Percentiles rank a stretch among this genome's conserved stretches.
Conservation (phyloP, 148 eudicot species). For the Rhododendron simsii region DNA sequence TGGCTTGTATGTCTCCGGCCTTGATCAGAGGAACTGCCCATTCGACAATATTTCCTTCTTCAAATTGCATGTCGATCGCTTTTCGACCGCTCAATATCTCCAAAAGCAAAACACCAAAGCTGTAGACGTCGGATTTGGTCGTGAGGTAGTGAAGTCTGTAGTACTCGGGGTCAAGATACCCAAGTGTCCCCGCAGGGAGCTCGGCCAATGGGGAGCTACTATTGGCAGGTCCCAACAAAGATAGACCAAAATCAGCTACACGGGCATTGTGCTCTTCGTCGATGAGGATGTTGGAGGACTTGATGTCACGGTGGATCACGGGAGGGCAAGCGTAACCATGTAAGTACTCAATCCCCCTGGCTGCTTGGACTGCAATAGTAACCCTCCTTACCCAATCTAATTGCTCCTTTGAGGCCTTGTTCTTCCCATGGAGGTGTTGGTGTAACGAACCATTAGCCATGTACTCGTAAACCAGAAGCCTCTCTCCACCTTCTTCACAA, state of each 20-base stretch:
- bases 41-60: constrained; percentile 90
- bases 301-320: constrained; percentile 87
- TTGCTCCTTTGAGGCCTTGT: constrained; percentile 51
- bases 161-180: constrained; percentile 93
- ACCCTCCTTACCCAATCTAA: constrained; percentile 90
- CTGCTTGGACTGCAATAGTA: constrained; percentile 93
- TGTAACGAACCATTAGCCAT: constrained; percentile 96
- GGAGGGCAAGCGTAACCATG: constrained; percentile 99
- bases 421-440: constrained; percentile 76
- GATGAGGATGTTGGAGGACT: constrained; percentile 86
- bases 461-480: constrained; percentile 87
- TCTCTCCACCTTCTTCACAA: constrained; percentile 88
- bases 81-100: constrained; percentile 87
- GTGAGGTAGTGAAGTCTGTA: constrained; percentile 94
- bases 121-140: constrained; percentile 89
- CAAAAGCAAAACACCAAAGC: constrained; percentile 89
- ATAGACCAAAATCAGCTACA: constrained; percentile 89
- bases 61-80: constrained; percentile 89
- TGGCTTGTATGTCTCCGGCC: constrained; percentile 48
- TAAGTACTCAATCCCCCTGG: constrained; percentile 89
- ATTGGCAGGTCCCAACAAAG: constrained; percentile 77
- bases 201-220: constrained; percentile 91
- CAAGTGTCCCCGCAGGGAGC: constrained; percentile 93
- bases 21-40: constrained; percentile 92
- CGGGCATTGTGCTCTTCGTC: constrained; percentile 96